These are phyloP conservation scores for Puccinia sorghi DNA, from an alignment of 1,284 basidiomycete genomes.

Conservation along the genomic window DNA sequence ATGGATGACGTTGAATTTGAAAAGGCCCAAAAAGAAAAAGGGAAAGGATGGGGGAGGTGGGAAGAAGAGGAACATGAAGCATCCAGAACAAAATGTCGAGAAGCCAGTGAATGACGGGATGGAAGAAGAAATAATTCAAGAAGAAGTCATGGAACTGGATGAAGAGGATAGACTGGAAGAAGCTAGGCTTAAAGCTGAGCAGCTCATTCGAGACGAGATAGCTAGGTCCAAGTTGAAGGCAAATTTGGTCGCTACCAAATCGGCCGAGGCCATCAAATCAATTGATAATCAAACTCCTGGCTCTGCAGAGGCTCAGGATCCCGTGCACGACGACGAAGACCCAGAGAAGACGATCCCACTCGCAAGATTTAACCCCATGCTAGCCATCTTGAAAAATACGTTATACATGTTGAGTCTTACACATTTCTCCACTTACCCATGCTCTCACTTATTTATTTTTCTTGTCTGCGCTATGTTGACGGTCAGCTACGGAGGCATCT, in stretches of 20 bases:
- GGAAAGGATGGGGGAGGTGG: slow-evolving; percentile 60
- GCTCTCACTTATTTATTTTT: background rate
- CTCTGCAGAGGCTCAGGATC: slow-evolving; percentile 54
- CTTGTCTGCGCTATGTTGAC: background rate
- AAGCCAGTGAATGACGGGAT: slow-evolving; percentile 51
- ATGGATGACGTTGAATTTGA: slow-evolving; percentile 75
- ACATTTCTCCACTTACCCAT: background rate
- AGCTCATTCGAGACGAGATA: slow-evolving; percentile 28
- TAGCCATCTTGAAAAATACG: slow-evolving; percentile 80
- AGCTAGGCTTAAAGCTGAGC: slow-evolving; percentile 43
- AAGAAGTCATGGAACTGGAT: slow-evolving; percentile 48
- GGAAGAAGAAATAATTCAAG: slow-evolving; percentile 13
- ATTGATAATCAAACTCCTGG: background rate
- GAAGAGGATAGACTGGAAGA: slow-evolving; percentile 48
- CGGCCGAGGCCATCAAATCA: background rate
- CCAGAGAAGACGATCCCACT: slow-evolving; percentile 71
- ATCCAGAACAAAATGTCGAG: slow-evolving; percentile 39
- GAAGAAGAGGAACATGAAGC: slow-evolving; percentile 58
- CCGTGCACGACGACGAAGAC: slow-evolving; percentile 63
- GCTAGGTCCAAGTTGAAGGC: slow-evolving; percentile 18
- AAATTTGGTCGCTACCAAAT: background rate
- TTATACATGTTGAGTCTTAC: slow-evolving; percentile 68
- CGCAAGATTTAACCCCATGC: slow-evolving; percentile 87
- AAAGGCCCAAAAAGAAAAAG: slow-evolving; percentile 61
- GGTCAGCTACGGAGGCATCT: slow-evolving; percentile 69